phyloP scores from a whole-genome alignment of 1,139 yeast species.

The Hanseniaspora gamundiae region DNA sequence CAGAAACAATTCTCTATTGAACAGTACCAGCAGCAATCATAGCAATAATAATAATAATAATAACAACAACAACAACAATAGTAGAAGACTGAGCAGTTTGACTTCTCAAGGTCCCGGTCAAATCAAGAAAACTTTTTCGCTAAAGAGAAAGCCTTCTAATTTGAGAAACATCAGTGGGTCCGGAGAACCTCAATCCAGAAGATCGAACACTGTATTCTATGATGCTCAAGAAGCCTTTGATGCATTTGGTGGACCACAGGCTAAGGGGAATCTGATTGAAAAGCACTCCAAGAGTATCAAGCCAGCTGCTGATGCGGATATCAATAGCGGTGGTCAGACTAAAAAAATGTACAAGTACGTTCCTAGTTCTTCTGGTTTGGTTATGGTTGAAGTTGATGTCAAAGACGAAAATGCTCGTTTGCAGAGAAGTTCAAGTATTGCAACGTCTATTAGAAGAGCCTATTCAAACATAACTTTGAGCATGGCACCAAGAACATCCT shows the following conservation, averaged over 20 bases:
- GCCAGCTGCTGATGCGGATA: background rate
- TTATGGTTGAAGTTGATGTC: conserved; percentile 34
- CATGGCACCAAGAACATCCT: conserved; percentile 5
- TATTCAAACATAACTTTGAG: conserved; percentile 3
- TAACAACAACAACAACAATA: background rate
- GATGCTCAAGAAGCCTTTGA: conserved; percentile 17
- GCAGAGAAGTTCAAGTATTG: conserved; percentile 1
- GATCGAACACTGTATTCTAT: conserved; percentile 2
- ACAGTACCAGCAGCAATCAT: conserved; percentile 5
- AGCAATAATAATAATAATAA: conserved; percentile 5
- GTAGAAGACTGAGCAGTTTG: background rate
- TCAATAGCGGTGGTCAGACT: conserved; percentile 19
- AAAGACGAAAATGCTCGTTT: conserved; percentile 13
- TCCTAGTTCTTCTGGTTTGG: conserved; percentile 36
- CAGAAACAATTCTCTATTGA: conserved; percentile 5
- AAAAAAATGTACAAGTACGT: conserved; percentile 28
- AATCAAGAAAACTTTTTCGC: background rate
- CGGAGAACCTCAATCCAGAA: background rate
- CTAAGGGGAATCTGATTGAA: conserved; percentile 8
- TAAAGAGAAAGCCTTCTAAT: background rate
- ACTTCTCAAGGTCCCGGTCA: background rate
- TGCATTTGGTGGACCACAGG: conserved; percentile 20
- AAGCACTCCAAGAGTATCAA: background rate
- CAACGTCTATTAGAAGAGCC: conserved; percentile 4
- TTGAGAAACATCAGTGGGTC: background rate